Percentiles rank a stretch among this genome's conserved stretches.
phyloP scores from a whole-genome alignment of 495 filamentous ascomycete species.

The Neurospora intermedia region DNA sequence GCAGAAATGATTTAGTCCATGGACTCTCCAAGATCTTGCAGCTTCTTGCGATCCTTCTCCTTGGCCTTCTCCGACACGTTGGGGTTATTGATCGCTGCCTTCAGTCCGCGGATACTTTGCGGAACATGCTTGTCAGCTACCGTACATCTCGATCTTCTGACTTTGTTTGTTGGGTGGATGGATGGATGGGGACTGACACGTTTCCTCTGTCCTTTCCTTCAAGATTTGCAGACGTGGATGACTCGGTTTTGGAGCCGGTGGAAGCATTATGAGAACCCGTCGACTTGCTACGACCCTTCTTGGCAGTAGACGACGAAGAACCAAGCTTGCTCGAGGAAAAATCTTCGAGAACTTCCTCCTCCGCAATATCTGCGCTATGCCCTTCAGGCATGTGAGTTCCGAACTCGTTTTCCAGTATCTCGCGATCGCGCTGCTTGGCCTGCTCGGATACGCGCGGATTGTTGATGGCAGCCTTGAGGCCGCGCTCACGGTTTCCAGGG shows the following conservation, averaged over 20 bases:
- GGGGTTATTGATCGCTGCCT: conserved; percentile 14
- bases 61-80: conserved; percentile 19
- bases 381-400: neutral
- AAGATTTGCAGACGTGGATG: neutral
- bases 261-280: conserved; percentile 3
- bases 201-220: conserved; percentile 14
- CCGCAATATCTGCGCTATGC: neutral
- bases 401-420: conserved; percentile 12
- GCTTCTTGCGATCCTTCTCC: conserved; percentile 20
- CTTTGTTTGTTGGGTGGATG: neutral
- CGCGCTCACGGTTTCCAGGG: conserved; percentile 17
- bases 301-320: neutral
- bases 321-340: neutral
- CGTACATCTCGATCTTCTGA: neutral
- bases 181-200: conserved; percentile 5
- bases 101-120: conserved; percentile 12
- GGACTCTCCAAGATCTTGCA: conserved; percentile 17
- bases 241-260: neutral
- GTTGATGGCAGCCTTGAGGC: conserved; percentile 19
- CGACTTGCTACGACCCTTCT: conserved; percentile 9
- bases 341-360: neutral
- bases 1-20: neutral
- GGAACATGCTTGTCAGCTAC: neutral
- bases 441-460: conserved; percentile 18
- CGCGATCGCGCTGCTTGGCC: conserved; percentile 13